These are phyloP conservation scores for Fraxinus greggii DNA, from an alignment of 305 asterid genomes.

Conservation along the genomic window DNA sequence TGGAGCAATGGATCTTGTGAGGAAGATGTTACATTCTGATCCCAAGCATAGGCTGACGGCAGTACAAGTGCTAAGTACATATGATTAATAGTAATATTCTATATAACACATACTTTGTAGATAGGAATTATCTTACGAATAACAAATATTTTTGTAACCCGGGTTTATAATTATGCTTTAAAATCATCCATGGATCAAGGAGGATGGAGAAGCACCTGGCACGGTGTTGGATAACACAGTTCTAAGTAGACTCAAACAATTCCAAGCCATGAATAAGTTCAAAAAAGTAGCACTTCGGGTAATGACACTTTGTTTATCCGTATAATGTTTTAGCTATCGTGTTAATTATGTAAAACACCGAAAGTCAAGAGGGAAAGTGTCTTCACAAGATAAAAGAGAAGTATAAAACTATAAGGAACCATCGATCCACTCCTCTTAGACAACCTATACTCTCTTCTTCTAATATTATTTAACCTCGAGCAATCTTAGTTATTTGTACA, in stretches of 20 bases:
- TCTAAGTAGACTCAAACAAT: slow-evolving; percentile 74
- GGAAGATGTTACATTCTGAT: slow-evolving; percentile 68
- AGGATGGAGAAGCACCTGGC: slow-evolving; percentile 96
- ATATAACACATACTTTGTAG: too few species aligned
- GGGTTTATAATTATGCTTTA: not conserved
- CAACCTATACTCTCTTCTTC: too few species aligned
- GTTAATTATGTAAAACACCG: not conserved
- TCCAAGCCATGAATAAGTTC: slow-evolving; percentile 91
- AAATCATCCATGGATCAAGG: slow-evolving; percentile 98
- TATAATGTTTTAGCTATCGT: not conserved
- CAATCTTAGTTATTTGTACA: too few species aligned
- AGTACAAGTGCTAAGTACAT: slow-evolving; percentile 66
- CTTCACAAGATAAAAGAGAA: too few species aligned
- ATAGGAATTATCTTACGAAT: not conserved
- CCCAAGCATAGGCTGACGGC: slow-evolving; percentile 82
- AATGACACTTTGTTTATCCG: not conserved
- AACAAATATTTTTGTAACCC: not conserved
- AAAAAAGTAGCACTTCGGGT: slow-evolving; percentile 94
- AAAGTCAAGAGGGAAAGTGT: not conserved
- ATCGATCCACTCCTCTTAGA: too few species aligned
- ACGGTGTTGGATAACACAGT: slow-evolving; percentile 89
- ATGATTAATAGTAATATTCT: not conserved
- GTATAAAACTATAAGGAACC: too few species aligned
- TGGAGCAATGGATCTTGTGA: slow-evolving; percentile 77
- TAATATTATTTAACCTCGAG: too few species aligned